These are phyloP conservation scores for Trichoderma erinaceum DNA, from an alignment of 495 filamentous ascomycete species.

Conservation along the genomic window DNA sequence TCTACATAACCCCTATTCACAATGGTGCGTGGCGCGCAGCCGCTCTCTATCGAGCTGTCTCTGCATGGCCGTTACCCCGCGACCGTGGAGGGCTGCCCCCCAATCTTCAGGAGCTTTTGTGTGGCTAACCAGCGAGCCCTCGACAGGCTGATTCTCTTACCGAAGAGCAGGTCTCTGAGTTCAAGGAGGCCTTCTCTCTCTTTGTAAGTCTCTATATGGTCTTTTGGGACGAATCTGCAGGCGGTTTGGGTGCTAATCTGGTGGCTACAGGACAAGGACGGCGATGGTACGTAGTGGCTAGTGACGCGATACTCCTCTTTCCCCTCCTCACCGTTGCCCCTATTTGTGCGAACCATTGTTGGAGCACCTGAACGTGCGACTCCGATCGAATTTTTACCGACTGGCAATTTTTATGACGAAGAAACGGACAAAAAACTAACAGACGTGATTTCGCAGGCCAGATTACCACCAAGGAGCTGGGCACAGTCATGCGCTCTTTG, in stretches of 20 bases:
- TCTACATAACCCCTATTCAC: slow-evolving; percentile 6
- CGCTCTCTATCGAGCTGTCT: background rate
- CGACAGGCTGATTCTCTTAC: slow-evolving; percentile 83
- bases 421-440: background rate
- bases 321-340: background rate
- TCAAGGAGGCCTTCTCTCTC: slow-evolving; percentile 99
- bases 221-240: background rate
- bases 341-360: background rate
- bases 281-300: slow-evolving; percentile 77
- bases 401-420: background rate
- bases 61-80: slow-evolving; percentile 18
- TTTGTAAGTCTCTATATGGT: slow-evolving; percentile 66
- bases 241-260: background rate
- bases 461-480: slow-evolving; percentile 98
- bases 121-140: slow-evolving; percentile 23
- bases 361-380: slow-evolving; percentile 2
- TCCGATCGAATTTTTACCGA: background rate
- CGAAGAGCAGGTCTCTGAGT: slow-evolving; percentile 99
- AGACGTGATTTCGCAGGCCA: slow-evolving; percentile 56
- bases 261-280: slow-evolving; percentile 89
- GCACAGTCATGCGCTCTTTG: slow-evolving; percentile 98
- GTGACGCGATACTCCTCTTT: slow-evolving; percentile 11
- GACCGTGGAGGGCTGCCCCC: slow-evolving; percentile 13
- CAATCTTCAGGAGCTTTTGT: slow-evolving; percentile 14
- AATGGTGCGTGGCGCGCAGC: slow-evolving; percentile 1